These are phyloP conservation scores for Draba incana DNA, from an alignment of 345 rosid species.

Conservation along the genomic window DNA sequence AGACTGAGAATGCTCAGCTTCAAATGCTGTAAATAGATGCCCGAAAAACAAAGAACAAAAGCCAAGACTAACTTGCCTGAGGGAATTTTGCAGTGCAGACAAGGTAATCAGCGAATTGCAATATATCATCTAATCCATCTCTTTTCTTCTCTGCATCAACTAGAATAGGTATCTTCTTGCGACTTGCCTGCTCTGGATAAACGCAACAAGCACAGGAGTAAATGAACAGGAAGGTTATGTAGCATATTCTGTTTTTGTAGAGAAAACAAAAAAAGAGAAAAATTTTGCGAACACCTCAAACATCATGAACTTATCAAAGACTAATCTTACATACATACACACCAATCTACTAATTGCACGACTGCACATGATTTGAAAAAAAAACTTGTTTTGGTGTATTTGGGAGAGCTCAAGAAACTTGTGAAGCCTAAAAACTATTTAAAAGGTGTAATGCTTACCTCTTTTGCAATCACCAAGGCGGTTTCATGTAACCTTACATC, in stretches of 20 bases:
- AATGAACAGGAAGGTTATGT: conserved; percentile 26
- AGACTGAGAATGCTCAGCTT: background rate
- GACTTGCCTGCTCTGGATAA: conserved; percentile 78
- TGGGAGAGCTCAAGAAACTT: background rate
- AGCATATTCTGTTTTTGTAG: conserved; percentile 4
- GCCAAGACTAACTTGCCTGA: conserved; percentile 49
- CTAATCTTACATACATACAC: conserved; percentile 8
- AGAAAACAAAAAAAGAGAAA: background rate
- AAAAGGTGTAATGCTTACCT: conserved; percentile 52
- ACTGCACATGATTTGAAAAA: background rate
- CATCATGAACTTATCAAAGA: conserved; percentile 14
- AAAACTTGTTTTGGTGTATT: conserved; percentile 15
- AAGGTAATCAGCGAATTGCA: conserved; percentile 61
- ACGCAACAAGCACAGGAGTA: conserved; percentile 38
- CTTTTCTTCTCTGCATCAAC: conserved; percentile 83
- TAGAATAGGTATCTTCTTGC: conserved; percentile 74
- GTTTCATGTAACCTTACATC: conserved; percentile 74
- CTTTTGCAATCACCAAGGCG: conserved; percentile 65
- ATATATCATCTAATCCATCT: conserved; percentile 74
- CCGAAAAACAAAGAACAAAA: conserved; percentile 1
- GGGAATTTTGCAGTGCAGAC: conserved; percentile 87
- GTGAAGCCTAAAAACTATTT: background rate
- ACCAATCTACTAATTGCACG: background rate
- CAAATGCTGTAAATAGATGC: background rate
- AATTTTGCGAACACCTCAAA: background rate